Conservation (phyloP, 1,284 basidiomycete species). For the Trametes polyzona region DNA sequence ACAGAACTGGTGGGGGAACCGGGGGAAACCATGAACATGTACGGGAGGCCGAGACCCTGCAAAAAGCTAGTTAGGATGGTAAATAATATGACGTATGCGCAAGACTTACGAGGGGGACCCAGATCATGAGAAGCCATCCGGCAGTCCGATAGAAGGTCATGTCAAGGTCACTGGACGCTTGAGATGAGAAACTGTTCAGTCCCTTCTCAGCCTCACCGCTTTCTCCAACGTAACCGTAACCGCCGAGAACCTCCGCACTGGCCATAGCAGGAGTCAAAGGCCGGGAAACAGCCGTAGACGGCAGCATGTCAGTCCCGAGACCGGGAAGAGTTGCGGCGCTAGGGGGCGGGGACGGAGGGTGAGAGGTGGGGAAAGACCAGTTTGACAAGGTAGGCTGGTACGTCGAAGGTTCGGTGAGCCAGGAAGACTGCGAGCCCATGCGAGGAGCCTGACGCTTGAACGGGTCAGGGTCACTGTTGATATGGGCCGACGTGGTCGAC, state of each 20-base stretch:
- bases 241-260: constrained; percentile 62
- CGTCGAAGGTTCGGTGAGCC: constrained; percentile 67
- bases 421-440: constrained; percentile 67
- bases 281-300: constrained; percentile 43
- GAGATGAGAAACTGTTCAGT: constrained; percentile 47
- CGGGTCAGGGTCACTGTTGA: constrained; percentile 58
- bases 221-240: constrained; percentile 58
- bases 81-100: neutral
- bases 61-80: constrained; percentile 12
- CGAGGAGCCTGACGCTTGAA: constrained; percentile 59
- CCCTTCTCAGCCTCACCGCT: constrained; percentile 54
- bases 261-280: constrained; percentile 57
- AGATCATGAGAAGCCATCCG: constrained; percentile 66
- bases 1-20: constrained; percentile 40
- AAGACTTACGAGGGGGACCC: constrained; percentile 60
- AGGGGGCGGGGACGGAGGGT: constrained; percentile 34
- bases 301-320: constrained; percentile 46
- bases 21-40: constrained; percentile 52
- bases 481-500: constrained; percentile 43
- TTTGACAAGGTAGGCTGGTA: constrained; percentile 59
- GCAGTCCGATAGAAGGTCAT: constrained; percentile 55
- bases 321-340: constrained; percentile 35
- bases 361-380: constrained; percentile 66
- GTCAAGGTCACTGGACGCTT: constrained; percentile 48
- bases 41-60: constrained; percentile 62